Evolutionary conservation across 768 basidiomycete species (phyloP).

Genomic region (Baorangia bicolor): DNA sequence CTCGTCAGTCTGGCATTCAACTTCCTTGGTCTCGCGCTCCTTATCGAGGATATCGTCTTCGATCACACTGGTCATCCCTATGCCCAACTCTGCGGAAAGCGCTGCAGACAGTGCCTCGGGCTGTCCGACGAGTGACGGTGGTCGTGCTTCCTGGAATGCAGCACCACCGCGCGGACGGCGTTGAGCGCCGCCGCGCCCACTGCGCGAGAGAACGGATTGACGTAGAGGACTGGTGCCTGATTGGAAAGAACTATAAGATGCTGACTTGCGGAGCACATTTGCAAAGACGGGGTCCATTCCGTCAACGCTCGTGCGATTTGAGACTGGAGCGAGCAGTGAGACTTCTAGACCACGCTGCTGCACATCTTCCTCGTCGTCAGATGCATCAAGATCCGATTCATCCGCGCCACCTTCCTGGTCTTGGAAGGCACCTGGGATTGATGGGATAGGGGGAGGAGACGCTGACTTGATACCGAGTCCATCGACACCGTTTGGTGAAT

Average conservation of each 20-base stretch:
- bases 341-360: constrained; percentile 28
- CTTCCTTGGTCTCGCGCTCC: constrained; percentile 58
- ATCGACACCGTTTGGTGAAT: constrained; percentile 43
- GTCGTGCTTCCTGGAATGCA: constrained; percentile 67
- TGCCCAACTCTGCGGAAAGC: constrained; percentile 63
- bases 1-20: constrained; percentile 65
- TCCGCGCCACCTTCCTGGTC: constrained; percentile 15
- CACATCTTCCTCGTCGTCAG: constrained; percentile 29
- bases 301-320: constrained; percentile 72
- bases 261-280: constrained; percentile 64
- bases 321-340: constrained; percentile 40
- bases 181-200: constrained; percentile 47
- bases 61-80: constrained; percentile 44
- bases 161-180: constrained; percentile 64
- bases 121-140: constrained; percentile 66
- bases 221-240: constrained; percentile 61
- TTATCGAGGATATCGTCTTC: constrained; percentile 38
- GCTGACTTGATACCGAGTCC: constrained; percentile 14
- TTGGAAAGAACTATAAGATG: constrained; percentile 40
- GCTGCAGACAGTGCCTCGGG: constrained; percentile 74
- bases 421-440: constrained; percentile 34
- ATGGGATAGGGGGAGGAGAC: constrained; percentile 33
- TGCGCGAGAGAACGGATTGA: constrained; percentile 52
- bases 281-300: constrained; percentile 89
- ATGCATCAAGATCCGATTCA: constrained; percentile 24